Evolutionary conservation across 208 protist genomes (phyloP).

Genomic region (Hexamita inflata): DNA sequence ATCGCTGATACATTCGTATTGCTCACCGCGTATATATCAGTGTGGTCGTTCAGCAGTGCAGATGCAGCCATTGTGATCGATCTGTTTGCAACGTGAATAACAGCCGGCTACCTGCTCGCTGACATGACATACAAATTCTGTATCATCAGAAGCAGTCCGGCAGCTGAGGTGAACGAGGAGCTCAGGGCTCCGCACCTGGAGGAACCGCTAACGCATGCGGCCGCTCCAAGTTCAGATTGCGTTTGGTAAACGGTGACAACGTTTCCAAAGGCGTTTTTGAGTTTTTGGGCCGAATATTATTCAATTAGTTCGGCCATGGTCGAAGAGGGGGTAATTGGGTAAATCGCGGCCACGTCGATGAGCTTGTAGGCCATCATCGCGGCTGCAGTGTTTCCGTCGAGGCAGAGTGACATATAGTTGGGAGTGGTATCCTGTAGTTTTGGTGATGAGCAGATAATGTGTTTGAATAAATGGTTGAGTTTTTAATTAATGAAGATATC

Average conservation of each 20-base stretch:
- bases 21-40: conserved; percentile 51
- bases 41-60: conserved; percentile 54
- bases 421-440: not conserved
- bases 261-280: conserved; percentile 21
- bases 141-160: conserved; percentile 59
- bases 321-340: conserved; percentile 17
- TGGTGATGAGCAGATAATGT: not conserved
- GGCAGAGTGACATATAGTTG: not conserved
- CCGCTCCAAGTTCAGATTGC: conserved; percentile 7
- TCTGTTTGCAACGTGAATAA: conserved; percentile 34
- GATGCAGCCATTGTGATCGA: conserved; percentile 33
- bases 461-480: too few species aligned
- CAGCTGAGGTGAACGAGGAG: conserved; percentile 53
- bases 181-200: not conserved
- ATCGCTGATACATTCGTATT: conserved; percentile 50
- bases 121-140: conserved; percentile 58
- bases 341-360: conserved; percentile 40
- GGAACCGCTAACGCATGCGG: not conserved
- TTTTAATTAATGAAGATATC: too few species aligned
- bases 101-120: conserved; percentile 23
- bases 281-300: not conserved
- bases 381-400: conserved; percentile 55
- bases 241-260: not conserved
- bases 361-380: conserved; percentile 52
- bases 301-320: conserved; percentile 52